Evolutionary conservation across 805 yeast genomes (phyloP).

Genomic region (Lachancea cidri): DNA sequence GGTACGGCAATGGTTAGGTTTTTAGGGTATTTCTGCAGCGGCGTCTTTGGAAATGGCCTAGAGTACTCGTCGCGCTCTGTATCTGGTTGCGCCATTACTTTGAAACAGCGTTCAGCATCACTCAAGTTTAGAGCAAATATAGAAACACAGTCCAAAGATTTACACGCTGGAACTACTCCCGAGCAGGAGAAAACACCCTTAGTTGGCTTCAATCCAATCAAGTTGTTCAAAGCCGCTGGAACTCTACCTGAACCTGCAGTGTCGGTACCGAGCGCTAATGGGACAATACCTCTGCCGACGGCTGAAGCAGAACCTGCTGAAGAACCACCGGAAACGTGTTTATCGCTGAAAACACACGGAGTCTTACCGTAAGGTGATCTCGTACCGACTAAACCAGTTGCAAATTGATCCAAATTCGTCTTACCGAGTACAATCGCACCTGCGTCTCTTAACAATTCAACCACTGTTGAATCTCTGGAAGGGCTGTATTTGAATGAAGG

Average conservation of each 20-base stretch:
- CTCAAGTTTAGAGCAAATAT: constrained; percentile 69
- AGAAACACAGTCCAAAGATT: constrained; percentile 88
- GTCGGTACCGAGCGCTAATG: constrained; percentile 88
- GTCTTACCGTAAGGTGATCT: constrained; percentile 94
- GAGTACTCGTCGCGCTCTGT: constrained; percentile 69
- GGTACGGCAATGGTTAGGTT: constrained; percentile 77
- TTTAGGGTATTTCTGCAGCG: constrained; percentile 52
- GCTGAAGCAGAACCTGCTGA: constrained; percentile 94
- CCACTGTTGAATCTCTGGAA: constrained; percentile 67
- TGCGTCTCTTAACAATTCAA: constrained; percentile 63
- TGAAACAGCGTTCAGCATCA: constrained; percentile 79
- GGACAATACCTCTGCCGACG: constrained; percentile 86
- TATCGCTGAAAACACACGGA: constrained; percentile 65
- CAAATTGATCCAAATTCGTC: constrained; percentile 94
- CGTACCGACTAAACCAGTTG: constrained; percentile 94
- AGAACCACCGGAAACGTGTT: constrained; percentile 91
- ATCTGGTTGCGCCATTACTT: constrained; percentile 69
- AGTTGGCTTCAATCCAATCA: constrained; percentile 90
- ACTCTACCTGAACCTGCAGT: constrained; percentile 98
- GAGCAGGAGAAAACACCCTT: constrained; percentile 78
- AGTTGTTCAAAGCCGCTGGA: constrained; percentile 90
- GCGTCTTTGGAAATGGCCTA: constrained; percentile 64
- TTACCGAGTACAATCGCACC: constrained; percentile 95
- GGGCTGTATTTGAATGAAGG: constrained; percentile 76
- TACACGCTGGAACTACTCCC: constrained; percentile 98